Evolutionary conservation across 208 protist species (phyloP).

Genomic region (Endotrypanum monterogeii): DNA sequence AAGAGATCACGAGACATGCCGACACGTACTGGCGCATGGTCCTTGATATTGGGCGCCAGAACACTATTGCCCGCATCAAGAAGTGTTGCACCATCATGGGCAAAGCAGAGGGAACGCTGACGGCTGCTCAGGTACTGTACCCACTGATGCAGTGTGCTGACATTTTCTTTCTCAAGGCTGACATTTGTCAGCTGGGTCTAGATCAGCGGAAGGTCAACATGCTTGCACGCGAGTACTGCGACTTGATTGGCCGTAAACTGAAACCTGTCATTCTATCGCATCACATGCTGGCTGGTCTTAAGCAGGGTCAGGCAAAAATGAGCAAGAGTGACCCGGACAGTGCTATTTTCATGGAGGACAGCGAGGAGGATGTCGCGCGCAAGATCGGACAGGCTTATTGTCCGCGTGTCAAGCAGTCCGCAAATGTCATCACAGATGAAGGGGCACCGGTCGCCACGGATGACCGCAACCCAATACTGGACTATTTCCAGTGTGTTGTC

Average conservation of each 20-base stretch:
- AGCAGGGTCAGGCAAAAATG: slow-evolving; percentile 98
- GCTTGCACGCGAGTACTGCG: slow-evolving; percentile 99
- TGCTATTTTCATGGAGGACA: slow-evolving; percentile 99
- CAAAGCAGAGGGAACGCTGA: slow-evolving; percentile 95
- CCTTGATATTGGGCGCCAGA: slow-evolving; percentile 97
- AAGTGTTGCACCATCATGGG: slow-evolving; percentile 99
- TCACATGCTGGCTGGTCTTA: slow-evolving; percentile 97
- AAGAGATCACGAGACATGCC: slow-evolving; percentile 96
- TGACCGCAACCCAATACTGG: slow-evolving; percentile 95
- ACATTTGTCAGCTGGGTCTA: slow-evolving; percentile 99
- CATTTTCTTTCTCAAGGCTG: slow-evolving; percentile 98
- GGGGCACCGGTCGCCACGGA: slow-evolving; percentile 66
- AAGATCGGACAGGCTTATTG: slow-evolving; percentile 97
- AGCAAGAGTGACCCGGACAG: slow-evolving; percentile 98
- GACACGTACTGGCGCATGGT: slow-evolving; percentile 96
- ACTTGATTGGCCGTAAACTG: slow-evolving; percentile 83
- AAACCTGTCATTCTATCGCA: slow-evolving; percentile 99
- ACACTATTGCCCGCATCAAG: slow-evolving; percentile 96
- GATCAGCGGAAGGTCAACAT: slow-evolving; percentile 99
- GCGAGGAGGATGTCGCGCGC: slow-evolving; percentile 91
- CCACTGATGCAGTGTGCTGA: slow-evolving; percentile 99
- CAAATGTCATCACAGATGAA: slow-evolving; percentile 60
- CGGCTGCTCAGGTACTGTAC: slow-evolving; percentile 99
- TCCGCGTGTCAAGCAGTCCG: slow-evolving; percentile 68
- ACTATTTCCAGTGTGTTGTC: slow-evolving; percentile 95